Percentiles rank a stretch among this genome's conserved stretches.
Conservation (phyloP, 306 rosid species). For the Oxytropis ochrocephala region DNA sequence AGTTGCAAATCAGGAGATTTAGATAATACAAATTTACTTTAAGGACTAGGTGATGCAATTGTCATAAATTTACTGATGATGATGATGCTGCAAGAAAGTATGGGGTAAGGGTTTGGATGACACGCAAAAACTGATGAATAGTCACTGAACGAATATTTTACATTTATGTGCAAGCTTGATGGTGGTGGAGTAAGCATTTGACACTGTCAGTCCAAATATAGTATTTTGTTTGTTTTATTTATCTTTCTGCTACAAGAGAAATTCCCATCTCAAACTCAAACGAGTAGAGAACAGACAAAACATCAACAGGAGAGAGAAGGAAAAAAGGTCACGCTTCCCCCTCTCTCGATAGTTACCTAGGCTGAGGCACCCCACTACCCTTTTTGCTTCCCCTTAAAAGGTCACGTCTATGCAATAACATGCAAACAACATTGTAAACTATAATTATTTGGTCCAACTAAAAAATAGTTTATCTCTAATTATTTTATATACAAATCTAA, state of each 20-base stretch:
- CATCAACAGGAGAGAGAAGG: neutral
- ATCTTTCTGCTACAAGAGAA: neutral
- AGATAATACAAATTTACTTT: neutral
- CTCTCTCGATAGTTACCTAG: neutral
- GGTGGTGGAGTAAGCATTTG: conserved; percentile 40
- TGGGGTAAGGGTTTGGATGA: conserved; percentile 20
- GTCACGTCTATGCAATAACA: neutral
- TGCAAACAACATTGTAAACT: neutral
- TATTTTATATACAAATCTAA: too few relatives aligned
- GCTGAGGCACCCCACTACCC: neutral
- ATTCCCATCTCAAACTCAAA: neutral
- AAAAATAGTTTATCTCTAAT: too few relatives aligned
- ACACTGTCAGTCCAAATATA: conserved; percentile 43
- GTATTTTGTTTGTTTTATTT: conserved; percentile 17
- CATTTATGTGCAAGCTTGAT: conserved; percentile 29
- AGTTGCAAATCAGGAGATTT: neutral
- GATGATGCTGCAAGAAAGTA: conserved; percentile 19
- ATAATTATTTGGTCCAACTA: too few relatives aligned
- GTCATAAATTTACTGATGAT: conserved; percentile 29
- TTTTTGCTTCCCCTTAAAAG: neutral
- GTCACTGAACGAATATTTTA: conserved; percentile 27
- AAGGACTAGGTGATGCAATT: conserved; percentile 30
- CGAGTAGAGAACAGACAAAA: neutral
- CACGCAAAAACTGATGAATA: conserved; percentile 31
- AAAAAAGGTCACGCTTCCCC: neutral